phyloP scores from a whole-genome alignment of 1,284 basidiomycete species.

The Puccinia polysora region DNA sequence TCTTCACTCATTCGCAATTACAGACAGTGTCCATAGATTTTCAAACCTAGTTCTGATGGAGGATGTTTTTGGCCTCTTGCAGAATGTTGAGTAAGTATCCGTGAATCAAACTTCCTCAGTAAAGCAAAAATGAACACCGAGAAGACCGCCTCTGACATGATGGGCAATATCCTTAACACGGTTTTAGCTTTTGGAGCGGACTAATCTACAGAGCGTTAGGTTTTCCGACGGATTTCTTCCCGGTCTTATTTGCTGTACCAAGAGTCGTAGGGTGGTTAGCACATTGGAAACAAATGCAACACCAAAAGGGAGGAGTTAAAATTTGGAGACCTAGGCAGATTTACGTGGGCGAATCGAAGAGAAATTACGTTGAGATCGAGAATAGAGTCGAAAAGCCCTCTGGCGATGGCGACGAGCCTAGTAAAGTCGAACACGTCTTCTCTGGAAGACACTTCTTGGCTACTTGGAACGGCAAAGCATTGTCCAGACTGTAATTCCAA shows the following conservation, averaged over 20 bases:
- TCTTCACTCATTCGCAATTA: slow-evolving; percentile 51
- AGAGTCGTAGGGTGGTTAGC: slow-evolving; percentile 83
- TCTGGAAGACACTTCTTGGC: slow-evolving; percentile 42
- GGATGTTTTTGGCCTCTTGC: neutral
- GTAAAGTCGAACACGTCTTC: slow-evolving; percentile 29
- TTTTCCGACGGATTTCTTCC: slow-evolving; percentile 84
- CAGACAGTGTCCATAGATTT: neutral
- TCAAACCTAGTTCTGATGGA: too few relatives aligned
- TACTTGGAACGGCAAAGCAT: slow-evolving; percentile 28
- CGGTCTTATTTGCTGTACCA: slow-evolving; percentile 80
- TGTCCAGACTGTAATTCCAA: slow-evolving; percentile 19
- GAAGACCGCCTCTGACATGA: too few relatives aligned
- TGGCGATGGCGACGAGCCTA: slow-evolving; percentile 6
- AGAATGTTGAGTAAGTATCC: slow-evolving; percentile 30
- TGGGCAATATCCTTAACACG: neutral
- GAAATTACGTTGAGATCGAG: slow-evolving; percentile 67
- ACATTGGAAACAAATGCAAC: slow-evolving; percentile 83
- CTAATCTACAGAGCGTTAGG: slow-evolving; percentile 76
- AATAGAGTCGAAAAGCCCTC: slow-evolving; percentile 25
- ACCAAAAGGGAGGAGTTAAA: slow-evolving; percentile 76
- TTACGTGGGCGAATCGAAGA: slow-evolving; percentile 67
- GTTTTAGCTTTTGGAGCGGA: slow-evolving; percentile 58
- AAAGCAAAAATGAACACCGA: neutral
- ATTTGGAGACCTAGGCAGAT: slow-evolving; percentile 83
- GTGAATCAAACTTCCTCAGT: slow-evolving; percentile 28